These are phyloP conservation scores for Penicillium arizonense DNA, from an alignment of 495 filamentous ascomycete genomes.

Conservation along the genomic window DNA sequence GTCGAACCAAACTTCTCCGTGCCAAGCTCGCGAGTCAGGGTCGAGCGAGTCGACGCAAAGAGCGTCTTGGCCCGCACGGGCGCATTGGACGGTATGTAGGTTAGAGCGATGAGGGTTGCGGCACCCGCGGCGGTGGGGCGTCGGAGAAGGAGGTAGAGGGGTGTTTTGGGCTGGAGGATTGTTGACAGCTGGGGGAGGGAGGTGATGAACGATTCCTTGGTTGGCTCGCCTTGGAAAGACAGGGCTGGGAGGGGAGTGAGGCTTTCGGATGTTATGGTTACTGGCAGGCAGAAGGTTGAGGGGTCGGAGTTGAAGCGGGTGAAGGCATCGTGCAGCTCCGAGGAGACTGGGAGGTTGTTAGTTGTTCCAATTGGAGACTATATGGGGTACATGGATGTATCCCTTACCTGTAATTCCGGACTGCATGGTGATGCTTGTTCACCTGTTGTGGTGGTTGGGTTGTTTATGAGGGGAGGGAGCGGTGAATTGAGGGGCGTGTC, in stretches of 20 bases:
- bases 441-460: constrained; percentile 7
- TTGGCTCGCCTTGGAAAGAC: constrained; percentile 44
- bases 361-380: not conserved
- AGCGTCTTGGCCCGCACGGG: constrained; percentile 95
- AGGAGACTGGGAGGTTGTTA: constrained; percentile 59
- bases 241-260: constrained; percentile 66
- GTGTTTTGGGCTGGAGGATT: constrained; percentile 68
- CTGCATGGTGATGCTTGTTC: constrained; percentile 60
- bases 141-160: constrained; percentile 84
- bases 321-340: constrained; percentile 84
- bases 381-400: not conserved
- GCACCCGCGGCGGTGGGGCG: constrained; percentile 50
- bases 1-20: constrained; percentile 83
- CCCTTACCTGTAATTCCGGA: constrained; percentile 78
- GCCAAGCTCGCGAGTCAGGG: constrained; percentile 81
- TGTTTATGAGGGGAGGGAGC: constrained; percentile 27
- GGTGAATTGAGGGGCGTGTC: constrained; percentile 20
- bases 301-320: constrained; percentile 62
- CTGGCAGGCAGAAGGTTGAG: constrained; percentile 74
- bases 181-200: constrained; percentile 62
- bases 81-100: constrained; percentile 87
- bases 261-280: constrained; percentile 72
- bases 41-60: constrained; percentile 84
- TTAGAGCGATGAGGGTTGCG: constrained; percentile 65
- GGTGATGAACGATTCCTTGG: constrained; percentile 56